phyloP scores from a whole-genome alignment of 192 early-diverging fungal genomes.

The Coemansia sp. region DNA sequence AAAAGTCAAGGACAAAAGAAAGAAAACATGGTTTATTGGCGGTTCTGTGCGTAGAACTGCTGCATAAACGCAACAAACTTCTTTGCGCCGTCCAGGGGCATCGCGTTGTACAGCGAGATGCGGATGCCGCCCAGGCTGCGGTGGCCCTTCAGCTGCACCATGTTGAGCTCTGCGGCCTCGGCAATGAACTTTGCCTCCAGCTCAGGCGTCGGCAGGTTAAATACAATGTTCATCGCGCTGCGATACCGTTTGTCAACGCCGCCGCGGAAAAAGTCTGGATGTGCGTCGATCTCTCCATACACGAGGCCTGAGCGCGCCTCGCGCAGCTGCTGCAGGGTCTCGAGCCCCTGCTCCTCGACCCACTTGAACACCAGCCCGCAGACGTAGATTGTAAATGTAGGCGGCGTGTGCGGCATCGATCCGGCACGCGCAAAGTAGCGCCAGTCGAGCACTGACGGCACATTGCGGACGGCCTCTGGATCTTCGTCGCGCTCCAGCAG shows the following conservation, averaged over 20 bases:
- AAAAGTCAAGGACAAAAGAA: too few species aligned
- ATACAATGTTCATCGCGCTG: constrained; percentile 91
- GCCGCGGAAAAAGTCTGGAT: constrained; percentile 67
- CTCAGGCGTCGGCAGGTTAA: constrained; percentile 61
- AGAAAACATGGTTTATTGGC: neutral
- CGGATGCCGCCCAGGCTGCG: constrained; percentile 92
- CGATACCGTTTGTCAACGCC: constrained; percentile 63
- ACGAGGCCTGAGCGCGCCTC: constrained; percentile 65
- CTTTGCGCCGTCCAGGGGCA: constrained; percentile 80
- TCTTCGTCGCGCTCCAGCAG: constrained; percentile 63
- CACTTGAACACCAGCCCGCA: constrained; percentile 87
- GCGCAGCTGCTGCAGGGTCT: constrained; percentile 65
- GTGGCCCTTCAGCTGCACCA: constrained; percentile 94
- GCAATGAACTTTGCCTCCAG: constrained; percentile 81
- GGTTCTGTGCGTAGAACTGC: constrained; percentile 64
- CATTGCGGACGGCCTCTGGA: constrained; percentile 39
- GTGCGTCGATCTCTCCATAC: constrained; percentile 59
- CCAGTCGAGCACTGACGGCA: constrained; percentile 87
- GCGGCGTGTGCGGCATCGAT: constrained; percentile 97
- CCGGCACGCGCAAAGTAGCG: constrained; percentile 73
- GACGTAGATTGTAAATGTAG: constrained; percentile 91
- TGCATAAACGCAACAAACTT: constrained; percentile 76
- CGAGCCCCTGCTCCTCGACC: constrained; percentile 64
- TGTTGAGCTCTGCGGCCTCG: constrained; percentile 70
- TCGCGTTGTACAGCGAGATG: constrained; percentile 92